phyloP scores from a whole-genome alignment of 2,329 filamentous ascomycete species.

The Diaporthe caulivora region DNA sequence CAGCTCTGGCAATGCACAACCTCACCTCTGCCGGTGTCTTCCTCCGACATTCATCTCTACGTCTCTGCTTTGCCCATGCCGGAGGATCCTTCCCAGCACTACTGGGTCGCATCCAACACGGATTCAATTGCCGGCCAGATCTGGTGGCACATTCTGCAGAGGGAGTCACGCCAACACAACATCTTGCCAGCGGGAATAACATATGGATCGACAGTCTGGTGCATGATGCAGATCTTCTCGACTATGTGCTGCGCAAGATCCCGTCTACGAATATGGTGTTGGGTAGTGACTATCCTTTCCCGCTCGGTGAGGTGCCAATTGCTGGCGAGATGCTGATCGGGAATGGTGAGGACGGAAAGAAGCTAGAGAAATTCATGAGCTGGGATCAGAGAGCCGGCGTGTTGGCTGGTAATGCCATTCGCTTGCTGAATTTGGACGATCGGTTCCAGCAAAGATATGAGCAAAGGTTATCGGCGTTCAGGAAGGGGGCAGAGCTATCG shows the following conservation, averaged over 20 bases:
- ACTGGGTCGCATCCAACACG: conserved; percentile 51
- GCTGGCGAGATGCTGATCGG: conserved; percentile 50
- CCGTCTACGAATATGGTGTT: conserved; percentile 48
- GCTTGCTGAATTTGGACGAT: conserved; percentile 46
- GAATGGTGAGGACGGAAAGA: conserved; percentile 39
- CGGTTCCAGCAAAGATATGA: conserved; percentile 45
- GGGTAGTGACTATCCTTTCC: conserved; percentile 53
- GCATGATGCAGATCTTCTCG: conserved; percentile 51
- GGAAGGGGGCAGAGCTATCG: conserved; percentile 32
- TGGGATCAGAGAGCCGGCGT: conserved; percentile 49
- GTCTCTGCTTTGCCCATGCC: conserved; percentile 51
- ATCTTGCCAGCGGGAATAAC: conserved; percentile 45
- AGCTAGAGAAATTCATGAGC: conserved; percentile 46
- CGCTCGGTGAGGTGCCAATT: conserved; percentile 50
- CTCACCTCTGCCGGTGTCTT: conserved; percentile 49
- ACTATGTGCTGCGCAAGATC: conserved; percentile 50
- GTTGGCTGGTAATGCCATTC: conserved; percentile 50
- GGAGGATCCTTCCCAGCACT: conserved; percentile 52
- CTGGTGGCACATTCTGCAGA: conserved; percentile 48
- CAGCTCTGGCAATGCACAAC: conserved; percentile 49
- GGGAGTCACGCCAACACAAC: conserved; percentile 47
- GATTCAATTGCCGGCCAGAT: conserved; percentile 51
- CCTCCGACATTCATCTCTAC: conserved; percentile 47
- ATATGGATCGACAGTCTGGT: conserved; percentile 52
- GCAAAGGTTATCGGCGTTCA: conserved; percentile 42